These are phyloP conservation scores for Baorangia bicolor DNA, from an alignment of 768 basidiomycete genomes.

Conservation along the genomic window DNA sequence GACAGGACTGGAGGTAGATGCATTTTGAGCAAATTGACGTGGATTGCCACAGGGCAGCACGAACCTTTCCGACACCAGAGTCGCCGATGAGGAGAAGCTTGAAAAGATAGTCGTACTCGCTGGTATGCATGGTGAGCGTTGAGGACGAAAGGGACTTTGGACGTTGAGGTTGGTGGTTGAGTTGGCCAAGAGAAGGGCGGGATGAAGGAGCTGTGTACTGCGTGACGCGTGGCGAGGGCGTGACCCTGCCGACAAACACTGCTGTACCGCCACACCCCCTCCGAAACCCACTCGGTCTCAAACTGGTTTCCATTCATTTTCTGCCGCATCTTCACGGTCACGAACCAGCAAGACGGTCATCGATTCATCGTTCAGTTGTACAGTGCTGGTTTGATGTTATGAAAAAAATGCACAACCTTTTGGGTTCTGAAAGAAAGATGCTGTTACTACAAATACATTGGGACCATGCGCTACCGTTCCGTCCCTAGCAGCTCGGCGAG, in stretches of 20 bases:
- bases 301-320: neutral
- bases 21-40: constrained; percentile 24
- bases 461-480: too few species aligned
- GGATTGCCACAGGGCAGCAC: constrained; percentile 24
- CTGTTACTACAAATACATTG: neutral
- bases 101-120: constrained; percentile 95
- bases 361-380: neutral
- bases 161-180: constrained; percentile 31
- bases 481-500: neutral
- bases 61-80: constrained; percentile 92
- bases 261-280: constrained; percentile 26
- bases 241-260: constrained; percentile 26
- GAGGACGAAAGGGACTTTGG: constrained; percentile 28
- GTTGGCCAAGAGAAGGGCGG: constrained; percentile 32
- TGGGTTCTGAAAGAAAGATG: neutral
- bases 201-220: constrained; percentile 34
- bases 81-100: constrained; percentile 94
- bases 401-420: neutral
- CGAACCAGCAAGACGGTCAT: neutral
- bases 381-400: neutral
- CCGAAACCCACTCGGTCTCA: constrained; percentile 2
- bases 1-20: constrained; percentile 69
- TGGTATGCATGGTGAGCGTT: constrained; percentile 70
- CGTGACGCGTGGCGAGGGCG: constrained; percentile 35
- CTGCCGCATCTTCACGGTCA: neutral